Conservation (phyloP, 2,329 filamentous ascomycete genomes). For the Ilyonectria sp. region DNA sequence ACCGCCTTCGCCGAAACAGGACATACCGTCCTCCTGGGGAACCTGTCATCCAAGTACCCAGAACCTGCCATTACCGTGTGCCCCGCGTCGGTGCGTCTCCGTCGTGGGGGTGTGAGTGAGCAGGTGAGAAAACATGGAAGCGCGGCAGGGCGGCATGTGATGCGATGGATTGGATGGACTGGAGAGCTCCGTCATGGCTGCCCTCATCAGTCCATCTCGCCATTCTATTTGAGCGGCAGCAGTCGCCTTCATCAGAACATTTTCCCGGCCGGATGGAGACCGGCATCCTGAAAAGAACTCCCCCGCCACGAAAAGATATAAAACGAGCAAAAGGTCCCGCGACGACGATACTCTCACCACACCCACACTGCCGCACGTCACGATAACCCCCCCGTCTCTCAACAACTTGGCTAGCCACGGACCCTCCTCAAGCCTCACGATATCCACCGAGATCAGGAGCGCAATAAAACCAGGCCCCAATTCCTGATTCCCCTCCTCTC, state of each 20-base stretch:
- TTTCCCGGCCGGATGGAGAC: conserved; percentile 32
- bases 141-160: conserved; percentile 31
- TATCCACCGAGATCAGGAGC: conserved; percentile 29
- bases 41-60: background rate
- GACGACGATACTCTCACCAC: conserved; percentile 17
- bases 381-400: conserved; percentile 29
- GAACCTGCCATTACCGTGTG: conserved; percentile 2
- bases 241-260: conserved; percentile 42
- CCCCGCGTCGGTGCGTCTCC: conserved; percentile 17
- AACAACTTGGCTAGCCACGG: conserved; percentile 31
- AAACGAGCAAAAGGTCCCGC: conserved; percentile 15
- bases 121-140: conserved; percentile 1
- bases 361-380: conserved; percentile 29
- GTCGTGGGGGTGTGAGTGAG: conserved; percentile 27
- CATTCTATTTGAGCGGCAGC: conserved; percentile 42
- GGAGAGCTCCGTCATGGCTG: conserved; percentile 24
- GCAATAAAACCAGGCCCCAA: conserved; percentile 14
- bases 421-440: conserved; percentile 29
- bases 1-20: background rate
- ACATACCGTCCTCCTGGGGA: background rate
- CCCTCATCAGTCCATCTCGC: conserved; percentile 35
- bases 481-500: conserved; percentile 2
- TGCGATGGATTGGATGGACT: conserved; percentile 31
- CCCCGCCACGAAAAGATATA: conserved; percentile 7
- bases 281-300: conserved; percentile 15